These are phyloP conservation scores for Casuarina glauca DNA, from an alignment of 306 rosid species.

Conservation along the genomic window DNA sequence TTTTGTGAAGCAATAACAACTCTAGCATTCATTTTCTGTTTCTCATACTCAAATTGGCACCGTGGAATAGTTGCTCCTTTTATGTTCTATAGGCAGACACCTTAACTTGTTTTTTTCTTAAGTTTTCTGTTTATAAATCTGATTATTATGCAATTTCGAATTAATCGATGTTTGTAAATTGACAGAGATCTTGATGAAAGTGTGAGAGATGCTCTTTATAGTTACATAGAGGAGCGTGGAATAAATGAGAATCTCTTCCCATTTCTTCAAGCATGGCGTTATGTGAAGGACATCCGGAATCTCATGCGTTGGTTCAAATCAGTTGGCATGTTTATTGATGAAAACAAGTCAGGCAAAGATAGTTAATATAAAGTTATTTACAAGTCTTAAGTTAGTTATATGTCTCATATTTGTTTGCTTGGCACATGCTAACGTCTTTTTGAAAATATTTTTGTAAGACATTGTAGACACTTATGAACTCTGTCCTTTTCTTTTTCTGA, in stretches of 20 bases:
- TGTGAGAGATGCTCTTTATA: conserved; percentile 77
- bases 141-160: neutral
- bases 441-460: neutral
- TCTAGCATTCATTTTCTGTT: neutral
- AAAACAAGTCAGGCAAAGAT: conserved; percentile 43
- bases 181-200: conserved; percentile 78
- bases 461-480: neutral
- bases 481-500: neutral
- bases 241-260: conserved; percentile 74
- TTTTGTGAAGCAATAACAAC: neutral
- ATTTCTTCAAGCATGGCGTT: conserved; percentile 95
- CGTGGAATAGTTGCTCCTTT: neutral
- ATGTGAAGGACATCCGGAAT: conserved; percentile 88
- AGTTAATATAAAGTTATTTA: conserved; percentile 26
- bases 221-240: conserved; percentile 85
- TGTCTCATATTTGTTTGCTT: conserved; percentile 1
- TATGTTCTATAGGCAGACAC: neutral
- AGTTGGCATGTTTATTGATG: conserved; percentile 59
- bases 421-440: neutral
- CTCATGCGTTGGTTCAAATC: conserved; percentile 85
- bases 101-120: neutral
- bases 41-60: neutral
- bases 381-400: neutral
- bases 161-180: conserved; percentile 14
- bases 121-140: neutral